Conservation (phyloP, 164 flowering plant genomes). For the Cinnamomum chago region DNA sequence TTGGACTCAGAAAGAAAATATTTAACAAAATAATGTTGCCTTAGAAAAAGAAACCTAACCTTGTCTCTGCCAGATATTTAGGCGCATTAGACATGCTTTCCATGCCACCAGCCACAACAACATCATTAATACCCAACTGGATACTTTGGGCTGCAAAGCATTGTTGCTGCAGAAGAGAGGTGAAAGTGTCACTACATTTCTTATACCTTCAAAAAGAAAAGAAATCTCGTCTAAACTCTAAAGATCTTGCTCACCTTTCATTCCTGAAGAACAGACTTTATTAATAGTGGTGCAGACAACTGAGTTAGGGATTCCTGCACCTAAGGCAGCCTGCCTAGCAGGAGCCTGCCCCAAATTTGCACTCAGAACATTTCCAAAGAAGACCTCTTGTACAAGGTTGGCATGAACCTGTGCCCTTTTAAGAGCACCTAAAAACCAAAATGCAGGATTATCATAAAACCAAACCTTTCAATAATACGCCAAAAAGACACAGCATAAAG, state of each 20-base stretch:
- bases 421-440: conserved; percentile 59
- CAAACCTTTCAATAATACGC: neutral
- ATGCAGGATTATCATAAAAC: neutral
- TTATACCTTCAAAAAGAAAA: neutral
- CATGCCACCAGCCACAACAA: conserved; percentile 87
- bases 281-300: conserved; percentile 85
- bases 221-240: neutral
- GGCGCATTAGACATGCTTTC: conserved; percentile 91
- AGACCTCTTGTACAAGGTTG: conserved; percentile 84
- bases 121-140: conserved; percentile 59
- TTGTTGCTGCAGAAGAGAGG: conserved; percentile 41
- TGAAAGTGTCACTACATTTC: neutral
- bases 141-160: conserved; percentile 73
- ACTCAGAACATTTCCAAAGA: conserved; percentile 91
- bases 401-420: conserved; percentile 77
- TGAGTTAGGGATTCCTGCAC: conserved; percentile 84
- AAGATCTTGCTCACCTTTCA: conserved; percentile 59
- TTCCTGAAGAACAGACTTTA: conserved; percentile 91
- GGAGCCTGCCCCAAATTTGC: conserved; percentile 99
- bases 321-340: conserved; percentile 93
- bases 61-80: conserved; percentile 57
- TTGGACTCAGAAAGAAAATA: neutral
- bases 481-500: neutral
- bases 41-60: conserved; percentile 22
- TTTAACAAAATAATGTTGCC: neutral